Base-by-base conservation (phyloP, 768 basidiomycete genomes). In the Royoungia palumana region DNA sequence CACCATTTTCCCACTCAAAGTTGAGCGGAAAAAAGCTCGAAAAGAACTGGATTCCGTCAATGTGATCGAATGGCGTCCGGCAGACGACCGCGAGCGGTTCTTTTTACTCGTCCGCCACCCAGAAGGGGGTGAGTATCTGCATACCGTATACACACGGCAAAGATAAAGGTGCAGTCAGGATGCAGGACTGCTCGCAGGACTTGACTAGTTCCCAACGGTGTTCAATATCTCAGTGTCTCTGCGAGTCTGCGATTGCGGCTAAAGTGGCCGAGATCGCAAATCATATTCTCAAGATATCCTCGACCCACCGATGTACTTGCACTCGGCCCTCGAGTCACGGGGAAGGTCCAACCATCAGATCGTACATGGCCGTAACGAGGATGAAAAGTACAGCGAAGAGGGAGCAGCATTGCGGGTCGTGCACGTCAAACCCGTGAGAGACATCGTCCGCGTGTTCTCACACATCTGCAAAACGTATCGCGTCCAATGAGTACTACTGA, bases 391-490 rank as follows among this genome's bases (percentile, higher is more conserved):
- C 21, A 37, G 38, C 2, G 45, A 46, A 13, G 55, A 37, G 2
- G 28, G 35, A 27, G 40, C 32, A 13, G 16, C 14, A 6, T 16
- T 62, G 17, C 69, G 63, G 16, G 73, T 87, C 19, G 57, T 69
- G 34, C 69, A 73, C 49, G 71, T 83, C 45, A 69, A 70, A 48
- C 70, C 76, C 17, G 80, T 73, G 19, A 84, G 85, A 11, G 78
- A 85, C 50, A 81, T 94, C 32, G 49, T 83, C 4, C 93, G 95
- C 60, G 71, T 91, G 40, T 96, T 96, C 69, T 92, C 89, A 9
- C 94, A 97, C 63, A 89, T 94, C 62, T 82, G 74, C 58, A 92
- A 94, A 72, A 93, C 88, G 12, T 94, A 88, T 62, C 77, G 82
- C 49, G 75, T 80, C 16, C 81, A 84, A 55, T 88, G 86, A 85